Evolutionary conservation across 2,329 filamentous ascomycete genomes (phyloP).

Genomic region (Camptophora hylomeconis): DNA sequence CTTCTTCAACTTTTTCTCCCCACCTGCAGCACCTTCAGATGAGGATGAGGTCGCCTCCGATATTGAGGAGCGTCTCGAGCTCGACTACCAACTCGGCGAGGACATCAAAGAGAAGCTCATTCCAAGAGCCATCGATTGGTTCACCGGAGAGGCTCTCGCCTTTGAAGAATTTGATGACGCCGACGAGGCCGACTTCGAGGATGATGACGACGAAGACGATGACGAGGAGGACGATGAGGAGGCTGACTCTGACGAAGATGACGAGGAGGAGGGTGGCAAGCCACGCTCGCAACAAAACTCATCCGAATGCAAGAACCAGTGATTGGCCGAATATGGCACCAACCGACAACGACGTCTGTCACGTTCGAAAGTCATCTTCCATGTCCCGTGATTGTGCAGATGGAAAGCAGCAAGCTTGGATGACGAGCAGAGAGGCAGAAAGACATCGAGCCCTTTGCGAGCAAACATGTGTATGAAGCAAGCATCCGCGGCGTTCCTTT

Average conservation of each 20-base stretch:
- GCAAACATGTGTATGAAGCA: no score
- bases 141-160: conserved; percentile 92
- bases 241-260: conserved; percentile 57
- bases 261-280: conserved; percentile 34
- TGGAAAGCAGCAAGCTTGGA: no score
- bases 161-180: conserved; percentile 90
- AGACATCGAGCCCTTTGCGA: no score
- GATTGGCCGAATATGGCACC: no score
- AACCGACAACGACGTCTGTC: no score
- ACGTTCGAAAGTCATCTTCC: no score
- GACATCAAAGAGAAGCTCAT: conserved; percentile 99
- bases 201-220: conserved; percentile 86
- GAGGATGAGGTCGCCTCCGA: conserved; percentile 68
- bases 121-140: conserved; percentile 97
- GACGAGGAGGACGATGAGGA: conserved; percentile 81
- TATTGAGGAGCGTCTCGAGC: conserved; percentile 93
- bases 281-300: conserved; percentile 69
- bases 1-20: conserved; percentile 98
- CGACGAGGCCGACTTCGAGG: conserved; percentile 69
- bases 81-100: conserved; percentile 97
- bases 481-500: no score
- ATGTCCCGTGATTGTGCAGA: no score
- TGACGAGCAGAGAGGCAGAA: no score
- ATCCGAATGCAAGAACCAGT: conserved; percentile 67
- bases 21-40: conserved; percentile 70